Base-by-base conservation (phyloP, 805 yeast species). In the Candida yuanshanica region DNA sequence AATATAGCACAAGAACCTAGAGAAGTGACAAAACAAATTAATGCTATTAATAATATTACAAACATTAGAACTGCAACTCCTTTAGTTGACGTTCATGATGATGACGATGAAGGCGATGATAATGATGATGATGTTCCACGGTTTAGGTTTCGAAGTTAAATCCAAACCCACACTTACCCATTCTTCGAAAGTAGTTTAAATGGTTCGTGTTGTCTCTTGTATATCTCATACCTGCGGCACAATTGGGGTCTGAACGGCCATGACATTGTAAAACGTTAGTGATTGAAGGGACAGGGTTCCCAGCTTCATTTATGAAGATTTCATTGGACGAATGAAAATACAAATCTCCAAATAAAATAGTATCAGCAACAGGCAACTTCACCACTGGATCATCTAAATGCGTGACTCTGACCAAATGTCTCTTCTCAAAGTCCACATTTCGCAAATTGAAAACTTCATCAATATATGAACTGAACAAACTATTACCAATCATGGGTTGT, bases 231-330 rank as follows among this genome's bases (percentile, higher is more conserved):
- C 59, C 58, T 31, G 27, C 20, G 0, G 58, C 42, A 21, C 61
- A 79, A 10, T 68, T 83, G 34, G 89, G 80, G 49, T 72, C 90
- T 0, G 65, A 81, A 38, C 65, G 87, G 41, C 89, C 89, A 0
- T 64, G 72, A 46, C 75, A 89, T 12, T 80, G 89, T 80, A 76
- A 83, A 49, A 87, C 95, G 0, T 82, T 91, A 13, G 38, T 32
- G 5, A 45, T 20, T 1, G 14, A 14, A 6, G 59, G 57, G 4
- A 27, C 7, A 4, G 45, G 49, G 14, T 24, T 31, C 3, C 54
- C 52, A 20, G 44, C 22, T 29, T 53, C 56, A 39, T 55, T 37
- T 13, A 56, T 55, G 37, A 46, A 56, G 8, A 56, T 45, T 39
- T 56, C 59, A 35, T 46, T 45, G 3, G 45, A 38, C 2, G 48